A percentile compares a stretch with the other conserved stretches of the same genome.
These are phyloP conservation scores for Russula emetica DNA, from an alignment of 768 basidiomycete genomes.

Conservation along the genomic window DNA sequence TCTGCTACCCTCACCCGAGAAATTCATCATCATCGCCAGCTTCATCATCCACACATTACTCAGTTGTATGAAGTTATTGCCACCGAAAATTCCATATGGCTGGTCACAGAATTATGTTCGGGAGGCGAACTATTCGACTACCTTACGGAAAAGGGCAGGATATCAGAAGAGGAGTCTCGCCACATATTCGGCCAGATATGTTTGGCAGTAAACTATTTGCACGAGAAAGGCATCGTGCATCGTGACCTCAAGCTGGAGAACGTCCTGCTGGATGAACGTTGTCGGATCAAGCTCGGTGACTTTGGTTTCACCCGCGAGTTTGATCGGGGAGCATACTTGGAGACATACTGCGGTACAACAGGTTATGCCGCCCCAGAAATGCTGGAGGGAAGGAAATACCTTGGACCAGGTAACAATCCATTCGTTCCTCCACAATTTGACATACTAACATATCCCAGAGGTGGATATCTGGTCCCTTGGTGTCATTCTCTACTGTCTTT, in stretches of 20 bases:
- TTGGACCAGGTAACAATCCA: conserved; percentile 69
- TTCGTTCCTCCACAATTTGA: neutral
- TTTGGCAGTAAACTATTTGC: conserved; percentile 89
- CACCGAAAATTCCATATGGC: conserved; percentile 93
- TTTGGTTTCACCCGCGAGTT: conserved; percentile 95
- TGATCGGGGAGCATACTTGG: conserved; percentile 70
- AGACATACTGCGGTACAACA: conserved; percentile 94
- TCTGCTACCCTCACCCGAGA: conserved; percentile 90
- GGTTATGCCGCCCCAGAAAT: conserved; percentile 94
- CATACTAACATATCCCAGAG: conserved; percentile 46
- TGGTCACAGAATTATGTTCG: conserved; percentile 93
- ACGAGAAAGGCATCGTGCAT: conserved; percentile 91
- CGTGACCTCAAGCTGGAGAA: conserved; percentile 97
- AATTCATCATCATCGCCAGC: conserved; percentile 95
- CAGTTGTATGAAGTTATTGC: conserved; percentile 98
- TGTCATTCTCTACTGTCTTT: conserved; percentile 82
- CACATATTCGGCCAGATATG: conserved; percentile 94
- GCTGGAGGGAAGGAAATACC: conserved; percentile 81
- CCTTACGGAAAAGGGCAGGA: conserved; percentile 87
- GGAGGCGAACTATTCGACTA: conserved; percentile 99
- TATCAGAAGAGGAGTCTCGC: conserved; percentile 79
- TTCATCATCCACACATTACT: conserved; percentile 93
- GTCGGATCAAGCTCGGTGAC: conserved; percentile 89
- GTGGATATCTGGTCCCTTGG: conserved; percentile 96
- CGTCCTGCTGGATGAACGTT: conserved; percentile 83